A percentile compares a stretch with the other conserved stretches of the same genome.
Evolutionary conservation across 2,329 filamentous ascomycete genomes (phyloP).

Genomic region (Cladosporium cucumerinum): DNA sequence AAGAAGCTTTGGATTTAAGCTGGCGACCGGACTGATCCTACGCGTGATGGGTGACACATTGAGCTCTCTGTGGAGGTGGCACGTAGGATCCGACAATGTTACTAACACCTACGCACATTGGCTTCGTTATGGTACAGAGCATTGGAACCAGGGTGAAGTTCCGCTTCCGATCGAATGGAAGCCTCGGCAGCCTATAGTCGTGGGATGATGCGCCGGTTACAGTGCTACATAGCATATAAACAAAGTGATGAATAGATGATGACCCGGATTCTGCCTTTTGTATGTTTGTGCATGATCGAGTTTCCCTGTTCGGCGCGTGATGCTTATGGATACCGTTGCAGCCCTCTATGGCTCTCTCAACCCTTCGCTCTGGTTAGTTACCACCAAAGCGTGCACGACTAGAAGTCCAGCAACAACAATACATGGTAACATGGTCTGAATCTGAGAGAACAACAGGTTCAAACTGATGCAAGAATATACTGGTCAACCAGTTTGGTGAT

Average conservation of each 20-base stretch:
- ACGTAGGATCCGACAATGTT: neutral
- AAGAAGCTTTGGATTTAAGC: slow-evolving; percentile 54
- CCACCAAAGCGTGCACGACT: neutral
- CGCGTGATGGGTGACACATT: slow-evolving; percentile 16
- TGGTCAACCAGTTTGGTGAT: neutral
- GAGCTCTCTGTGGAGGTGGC: neutral
- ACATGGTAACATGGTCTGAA: neutral
- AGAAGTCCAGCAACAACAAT: neutral
- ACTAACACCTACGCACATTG: neutral
- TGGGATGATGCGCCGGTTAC: neutral
- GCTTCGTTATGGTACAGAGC: neutral
- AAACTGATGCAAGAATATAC: neutral
- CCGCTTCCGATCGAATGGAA: neutral
- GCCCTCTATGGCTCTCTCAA: neutral
- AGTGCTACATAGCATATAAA: neutral
- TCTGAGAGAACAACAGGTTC: neutral
- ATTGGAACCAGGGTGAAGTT: neutral
- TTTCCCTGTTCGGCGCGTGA: neutral
- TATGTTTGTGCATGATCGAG: neutral
- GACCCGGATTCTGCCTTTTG: neutral
- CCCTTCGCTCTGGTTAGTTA: neutral
- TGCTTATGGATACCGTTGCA: neutral
- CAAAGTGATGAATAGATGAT: neutral
- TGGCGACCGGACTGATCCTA: slow-evolving; percentile 54
- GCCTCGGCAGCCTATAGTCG: neutral